Base-by-base conservation (phyloP, 768 basidiomycete genomes). In the Gymnopilus junonius region DNA sequence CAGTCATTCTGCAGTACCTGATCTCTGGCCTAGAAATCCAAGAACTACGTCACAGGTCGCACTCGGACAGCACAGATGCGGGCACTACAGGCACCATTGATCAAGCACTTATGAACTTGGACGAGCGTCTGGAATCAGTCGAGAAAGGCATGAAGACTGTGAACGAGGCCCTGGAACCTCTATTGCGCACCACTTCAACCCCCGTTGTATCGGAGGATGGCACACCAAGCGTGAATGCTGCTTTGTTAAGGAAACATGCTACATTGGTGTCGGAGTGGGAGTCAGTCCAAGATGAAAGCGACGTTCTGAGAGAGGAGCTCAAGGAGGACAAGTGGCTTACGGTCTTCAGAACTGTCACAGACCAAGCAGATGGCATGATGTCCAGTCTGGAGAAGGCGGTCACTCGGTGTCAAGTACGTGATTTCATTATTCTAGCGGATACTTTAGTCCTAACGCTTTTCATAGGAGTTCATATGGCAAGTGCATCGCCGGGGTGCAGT, bases 351-450 rank as follows among this genome's bases (percentile, higher is more conserved):
- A 96, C 93, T 5, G 93, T 95, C 61, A 89, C 94, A 43, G 91
- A 95, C 70, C 96, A 98, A 74, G 96, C 97, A 43, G 94, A 95
- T 73, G 94, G 94, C 25, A 97, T 99, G 97, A 97, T 99, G 94
- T 87, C 87, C 29, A 93, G 93, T 70, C 78, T 99, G 67, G 94
- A 98, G 79, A 99, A 97, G 75, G 94, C 93, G 8, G 88, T 97
- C 45, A 89, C 88, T 70, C 87, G 92, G 66, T 96, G 94, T 80
- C 91, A 93, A 81, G 94, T 94, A 69, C 65, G 88, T 70, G 50
- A 59, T 73, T 63, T 65, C 34, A 11, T 29, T 34, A 10, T 27
- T 51, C 29, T 55, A 39, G 15, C 57, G 34, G 27, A 29, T 65
- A 61, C 17, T 58, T 35, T 57, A 35, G 45, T 53, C 55, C 39